These are phyloP conservation scores for Phytophthora uliginosa DNA, from an alignment of 352 stramenopile species.

Conservation along the genomic window DNA sequence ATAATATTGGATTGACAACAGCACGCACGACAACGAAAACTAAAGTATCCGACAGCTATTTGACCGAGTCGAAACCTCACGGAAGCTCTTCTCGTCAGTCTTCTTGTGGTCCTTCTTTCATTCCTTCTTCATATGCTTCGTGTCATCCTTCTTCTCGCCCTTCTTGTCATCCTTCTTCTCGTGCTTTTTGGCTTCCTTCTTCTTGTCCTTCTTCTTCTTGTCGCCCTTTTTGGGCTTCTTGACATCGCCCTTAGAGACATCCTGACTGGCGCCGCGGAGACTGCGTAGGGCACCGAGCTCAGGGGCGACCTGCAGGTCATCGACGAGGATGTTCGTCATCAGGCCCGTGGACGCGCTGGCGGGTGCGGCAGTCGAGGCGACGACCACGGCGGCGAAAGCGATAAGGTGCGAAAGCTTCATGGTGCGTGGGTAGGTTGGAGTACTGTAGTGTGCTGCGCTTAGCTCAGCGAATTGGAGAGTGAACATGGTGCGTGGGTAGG, in stretches of 20 bases:
- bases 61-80: background rate
- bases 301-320: slow-evolving; percentile 9
- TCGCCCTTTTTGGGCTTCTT: slow-evolving; percentile 8
- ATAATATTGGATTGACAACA: no score
- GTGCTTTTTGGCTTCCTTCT: background rate
- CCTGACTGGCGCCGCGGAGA: slow-evolving; percentile 13
- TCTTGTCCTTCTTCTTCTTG: slow-evolving; percentile 3
- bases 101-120: background rate
- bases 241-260: slow-evolving; percentile 6
- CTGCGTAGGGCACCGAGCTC: slow-evolving; percentile 10
- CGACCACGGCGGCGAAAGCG: slow-evolving; percentile 16
- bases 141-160: background rate
- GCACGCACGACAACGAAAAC: no score
- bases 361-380: slow-evolving; percentile 19
- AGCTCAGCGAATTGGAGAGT: background rate
- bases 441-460: background rate
- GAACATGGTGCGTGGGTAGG: slow-evolving; percentile 7
- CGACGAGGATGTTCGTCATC: slow-evolving; percentile 12
- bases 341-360: slow-evolving; percentile 7
- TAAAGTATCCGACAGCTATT: background rate
- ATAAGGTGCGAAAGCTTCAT: slow-evolving; percentile 29
- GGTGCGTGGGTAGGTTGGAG: background rate
- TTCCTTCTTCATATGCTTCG: background rate
- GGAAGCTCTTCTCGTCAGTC: background rate
- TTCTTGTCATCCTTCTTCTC: slow-evolving; percentile 7